phyloP scores from a whole-genome alignment of 805 yeast species.

The Yamadazyma tumulicola region DNA sequence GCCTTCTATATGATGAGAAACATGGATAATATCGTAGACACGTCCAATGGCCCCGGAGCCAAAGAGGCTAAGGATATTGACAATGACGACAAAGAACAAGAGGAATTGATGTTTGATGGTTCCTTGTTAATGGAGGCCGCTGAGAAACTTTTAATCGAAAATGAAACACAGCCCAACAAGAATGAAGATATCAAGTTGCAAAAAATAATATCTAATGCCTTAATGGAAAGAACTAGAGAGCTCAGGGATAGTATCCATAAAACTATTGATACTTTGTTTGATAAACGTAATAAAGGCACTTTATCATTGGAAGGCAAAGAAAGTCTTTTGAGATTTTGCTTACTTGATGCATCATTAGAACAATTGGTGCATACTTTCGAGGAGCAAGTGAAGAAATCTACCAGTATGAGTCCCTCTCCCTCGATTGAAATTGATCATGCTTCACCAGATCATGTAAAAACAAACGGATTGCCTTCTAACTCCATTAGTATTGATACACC shows the following conservation, averaged over 20 bases:
- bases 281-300: conserved; percentile 41
- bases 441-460: neutral
- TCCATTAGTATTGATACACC: neutral
- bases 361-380: conserved; percentile 50
- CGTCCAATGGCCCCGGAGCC: neutral
- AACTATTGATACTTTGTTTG: conserved; percentile 49
- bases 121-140: conserved; percentile 72
- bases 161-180: conserved; percentile 35
- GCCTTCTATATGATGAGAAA: conserved; percentile 57
- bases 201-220: conserved; percentile 45
- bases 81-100: conserved; percentile 42
- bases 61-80: neutral
- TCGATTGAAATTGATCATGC: conserved; percentile 10
- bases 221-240: conserved; percentile 48
- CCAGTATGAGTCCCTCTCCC: conserved; percentile 17
- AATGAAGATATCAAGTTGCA: conserved; percentile 38
- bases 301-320: conserved; percentile 55
- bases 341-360: conserved; percentile 52
- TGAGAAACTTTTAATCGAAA: conserved; percentile 51
- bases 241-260: conserved; percentile 50
- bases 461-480: neutral
- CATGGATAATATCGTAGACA: conserved; percentile 37
- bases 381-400: conserved; percentile 24
- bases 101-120: conserved; percentile 73
- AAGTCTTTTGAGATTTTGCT: conserved; percentile 48